Conservation (phyloP, 2,329 filamentous ascomycete genomes). For the Beauveria rudraprayagi region DNA sequence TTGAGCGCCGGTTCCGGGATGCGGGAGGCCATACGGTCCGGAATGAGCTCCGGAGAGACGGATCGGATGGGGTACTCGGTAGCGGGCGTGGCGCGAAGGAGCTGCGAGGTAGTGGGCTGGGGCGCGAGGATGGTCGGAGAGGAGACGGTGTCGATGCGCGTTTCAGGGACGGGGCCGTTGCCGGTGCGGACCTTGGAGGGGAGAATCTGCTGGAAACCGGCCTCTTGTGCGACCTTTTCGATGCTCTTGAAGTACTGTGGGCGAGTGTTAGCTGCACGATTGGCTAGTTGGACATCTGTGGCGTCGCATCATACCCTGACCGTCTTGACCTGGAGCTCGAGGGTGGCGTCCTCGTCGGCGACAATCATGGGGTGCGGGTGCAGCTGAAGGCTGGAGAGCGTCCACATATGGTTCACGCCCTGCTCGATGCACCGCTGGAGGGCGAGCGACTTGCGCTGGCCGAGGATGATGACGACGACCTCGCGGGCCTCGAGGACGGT, state of each 20-base stretch:
- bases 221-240: conserved; percentile 51
- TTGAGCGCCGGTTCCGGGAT: conserved; percentile 40
- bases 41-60: conserved; percentile 51
- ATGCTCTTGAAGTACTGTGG: conserved; percentile 62
- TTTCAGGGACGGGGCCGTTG: conserved; percentile 30
- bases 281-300: no score
- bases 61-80: conserved; percentile 48
- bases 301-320: conserved; percentile 41
- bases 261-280: not conserved
- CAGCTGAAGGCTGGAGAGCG: conserved; percentile 69
- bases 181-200: conserved; percentile 49
- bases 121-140: conserved; percentile 42
- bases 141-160: conserved; percentile 35
- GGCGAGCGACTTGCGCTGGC: conserved; percentile 72
- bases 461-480: conserved; percentile 75
- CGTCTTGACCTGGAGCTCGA: conserved; percentile 66
- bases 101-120: conserved; percentile 47
- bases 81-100: conserved; percentile 46
- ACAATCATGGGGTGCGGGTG: conserved; percentile 78
- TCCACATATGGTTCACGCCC: conserved; percentile 87
- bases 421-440: conserved; percentile 75
- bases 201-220: conserved; percentile 50
- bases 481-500: conserved; percentile 76
- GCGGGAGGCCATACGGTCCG: conserved; percentile 53
- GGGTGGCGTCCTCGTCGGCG: conserved; percentile 71